Percentiles rank a stretch among this genome's conserved stretches.
These are phyloP conservation scores for Corynascus novoguineensis DNA, from an alignment of 495 filamentous ascomycete genomes.

Conservation along the genomic window DNA sequence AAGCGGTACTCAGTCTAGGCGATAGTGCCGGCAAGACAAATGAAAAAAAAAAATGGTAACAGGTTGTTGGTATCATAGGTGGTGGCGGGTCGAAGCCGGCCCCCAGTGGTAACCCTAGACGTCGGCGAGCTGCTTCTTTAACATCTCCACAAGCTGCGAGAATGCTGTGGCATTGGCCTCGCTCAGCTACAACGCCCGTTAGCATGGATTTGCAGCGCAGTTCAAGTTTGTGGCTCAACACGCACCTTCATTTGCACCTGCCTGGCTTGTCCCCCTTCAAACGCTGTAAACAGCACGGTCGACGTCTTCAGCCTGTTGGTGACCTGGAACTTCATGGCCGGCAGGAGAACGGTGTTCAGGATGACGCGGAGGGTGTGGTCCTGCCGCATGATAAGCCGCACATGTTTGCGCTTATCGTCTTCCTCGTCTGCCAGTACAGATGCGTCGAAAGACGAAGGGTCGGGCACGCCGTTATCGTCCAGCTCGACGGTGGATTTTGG, in stretches of 20 bases:
- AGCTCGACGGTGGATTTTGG: conserved; percentile 42
- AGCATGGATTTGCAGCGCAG: background rate
- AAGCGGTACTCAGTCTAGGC: background rate
- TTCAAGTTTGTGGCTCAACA: conserved; percentile 11
- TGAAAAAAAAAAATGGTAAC: background rate
- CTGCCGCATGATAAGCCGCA: conserved; percentile 80
- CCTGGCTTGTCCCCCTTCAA: conserved; percentile 53
- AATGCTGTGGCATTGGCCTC: conserved; percentile 42
- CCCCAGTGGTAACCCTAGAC: conserved; percentile 7
- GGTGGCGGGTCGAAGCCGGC: background rate
- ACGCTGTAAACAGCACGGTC: conserved; percentile 48
- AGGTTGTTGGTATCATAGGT: background rate
- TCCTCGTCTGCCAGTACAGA: conserved; percentile 44
- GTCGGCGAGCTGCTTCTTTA: conserved; percentile 36
- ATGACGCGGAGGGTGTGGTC: conserved; percentile 82
- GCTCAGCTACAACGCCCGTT: conserved; percentile 34
- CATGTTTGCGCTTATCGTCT: conserved; percentile 34
- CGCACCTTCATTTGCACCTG: conserved; percentile 68
- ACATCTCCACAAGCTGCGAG: conserved; percentile 33
- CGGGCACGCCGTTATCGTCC: conserved; percentile 40
- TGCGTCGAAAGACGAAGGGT: conserved; percentile 44
- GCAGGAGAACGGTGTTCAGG: conserved; percentile 71
- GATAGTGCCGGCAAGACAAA: background rate
- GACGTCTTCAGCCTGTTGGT: conserved; percentile 58
- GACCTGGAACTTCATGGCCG: conserved; percentile 66